A percentile compares a stretch with the other conserved stretches of the same genome.
Conservation (phyloP, 768 basidiomycete genomes). For the Tulasnella sp. region DNA sequence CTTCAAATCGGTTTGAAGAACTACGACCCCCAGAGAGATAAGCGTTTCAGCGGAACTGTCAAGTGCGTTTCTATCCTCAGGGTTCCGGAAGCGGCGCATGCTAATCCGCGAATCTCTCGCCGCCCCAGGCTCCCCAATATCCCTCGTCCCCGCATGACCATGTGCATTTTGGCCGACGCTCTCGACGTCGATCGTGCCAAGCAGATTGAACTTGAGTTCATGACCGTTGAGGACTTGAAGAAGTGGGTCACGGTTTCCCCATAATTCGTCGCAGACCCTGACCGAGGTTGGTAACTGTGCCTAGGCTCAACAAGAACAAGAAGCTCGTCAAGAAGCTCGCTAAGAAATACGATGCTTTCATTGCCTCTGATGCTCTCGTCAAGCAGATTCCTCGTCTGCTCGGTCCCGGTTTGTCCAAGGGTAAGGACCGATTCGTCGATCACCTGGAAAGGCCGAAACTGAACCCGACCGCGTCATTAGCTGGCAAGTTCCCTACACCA, state of each 20-base stretch:
- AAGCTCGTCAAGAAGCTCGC: constrained; percentile 99
- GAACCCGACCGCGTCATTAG: constrained; percentile 39
- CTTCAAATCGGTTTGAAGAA: constrained; percentile 97
- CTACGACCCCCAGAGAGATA: constrained; percentile 99
- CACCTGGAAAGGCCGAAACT: background rate
- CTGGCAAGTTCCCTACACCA: constrained; percentile 98
- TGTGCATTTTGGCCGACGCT: constrained; percentile 99
- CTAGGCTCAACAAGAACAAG: constrained; percentile 98
- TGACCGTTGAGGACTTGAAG: constrained; percentile 99
- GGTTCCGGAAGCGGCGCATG: background rate
- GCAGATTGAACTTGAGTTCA: constrained; percentile 96
- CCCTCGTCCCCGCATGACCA: constrained; percentile 97
- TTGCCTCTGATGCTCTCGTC: constrained; percentile 94
- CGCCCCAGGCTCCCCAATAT: constrained; percentile 91
- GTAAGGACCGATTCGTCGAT: constrained; percentile 42
- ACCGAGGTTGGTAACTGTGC: background rate
- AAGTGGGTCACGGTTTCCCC: constrained; percentile 56
- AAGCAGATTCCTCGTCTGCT: constrained; percentile 99
- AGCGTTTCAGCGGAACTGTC: constrained; percentile 99
- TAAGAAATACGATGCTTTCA: constrained; percentile 99
- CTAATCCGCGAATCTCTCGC: constrained; percentile 24
- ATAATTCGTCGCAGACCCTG: background rate
- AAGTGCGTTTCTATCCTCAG: constrained; percentile 53
- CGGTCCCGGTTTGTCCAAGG: constrained; percentile 99
- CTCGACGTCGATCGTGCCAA: constrained; percentile 98